Base-by-base conservation (phyloP, 306 rosid species). In the Sicyos edulis region DNA sequence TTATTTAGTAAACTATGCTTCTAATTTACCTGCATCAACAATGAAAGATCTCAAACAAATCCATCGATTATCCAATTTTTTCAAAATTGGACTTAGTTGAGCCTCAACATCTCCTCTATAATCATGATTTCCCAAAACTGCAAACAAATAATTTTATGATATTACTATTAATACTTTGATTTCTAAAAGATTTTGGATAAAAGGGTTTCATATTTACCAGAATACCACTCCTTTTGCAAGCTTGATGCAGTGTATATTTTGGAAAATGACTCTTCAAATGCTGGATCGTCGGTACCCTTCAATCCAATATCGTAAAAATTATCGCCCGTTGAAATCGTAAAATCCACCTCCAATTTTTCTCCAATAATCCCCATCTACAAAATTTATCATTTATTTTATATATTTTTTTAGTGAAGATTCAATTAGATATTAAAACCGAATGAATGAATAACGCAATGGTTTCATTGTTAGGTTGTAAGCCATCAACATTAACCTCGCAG, bases 71-170 rank as follows among this genome's bases (percentile, higher is more conserved):
- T 91, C 96, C 72, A 78, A 21, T 76, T 80, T 50, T 37, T 37
- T 80, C 3, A 88, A 68, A 51, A 78, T 29, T 6, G 88, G 91
- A 70, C 88, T 84, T 24, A 89, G 21, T 59, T 89, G 96, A 14
- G 96, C 96, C 75, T 83, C 91, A 64, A 80, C 93, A 59, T 87
- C 73, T n/a, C 97, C 97, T 68, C 97, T 89, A 19, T 89, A 92
- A 73, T 88, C 98, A 80, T 90, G 98, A 83, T 92, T 90, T 0
- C 98, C 98, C 83, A 92, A 75, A 76, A 90, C 96, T 89, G 80
- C 72, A 75, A 20, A 26, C 40, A 51, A 24, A 2, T 11, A 5
- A 0, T 10, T 29, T 32, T 32, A 19, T 37, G 1, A 1, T 5
- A n/a, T 0, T n/a, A n/a, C n/a, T n/a, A n/a, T n/a, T n/a, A n/a